phyloP scores from a whole-genome alignment of 2,329 filamentous ascomycete genomes.

The Stagonosporopsis chrysanthemi region DNA sequence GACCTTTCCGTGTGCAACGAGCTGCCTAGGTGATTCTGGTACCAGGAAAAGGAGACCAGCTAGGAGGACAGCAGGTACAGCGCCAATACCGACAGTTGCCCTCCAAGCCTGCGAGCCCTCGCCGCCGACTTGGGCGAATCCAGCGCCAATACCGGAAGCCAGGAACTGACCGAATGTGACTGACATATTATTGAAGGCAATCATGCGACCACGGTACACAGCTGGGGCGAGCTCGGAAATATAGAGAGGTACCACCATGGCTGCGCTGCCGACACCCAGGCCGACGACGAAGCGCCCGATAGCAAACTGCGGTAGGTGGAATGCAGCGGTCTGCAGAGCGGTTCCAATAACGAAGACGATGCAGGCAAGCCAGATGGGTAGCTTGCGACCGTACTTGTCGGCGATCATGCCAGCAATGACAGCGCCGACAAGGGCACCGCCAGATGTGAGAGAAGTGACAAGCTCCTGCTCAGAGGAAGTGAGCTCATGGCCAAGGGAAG shows the following conservation, averaged over 20 bases:
- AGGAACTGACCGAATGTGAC: conserved; percentile 44
- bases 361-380: conserved; percentile 39
- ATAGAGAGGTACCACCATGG: conserved; percentile 44
- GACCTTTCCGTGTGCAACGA: conserved; percentile 45
- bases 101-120: conserved; percentile 43
- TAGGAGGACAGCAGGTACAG: conserved; percentile 46
- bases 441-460: conserved; percentile 50
- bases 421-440: conserved; percentile 49
- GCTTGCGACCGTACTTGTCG: conserved; percentile 44
- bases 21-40: conserved; percentile 49
- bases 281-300: conserved; percentile 43
- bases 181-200: conserved; percentile 38
- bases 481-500: conserved; percentile 40
- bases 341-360: conserved; percentile 41
- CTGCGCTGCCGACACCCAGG: conserved; percentile 41
- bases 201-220: conserved; percentile 47
- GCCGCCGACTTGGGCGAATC: conserved; percentile 47
- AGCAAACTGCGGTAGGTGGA: conserved; percentile 36
- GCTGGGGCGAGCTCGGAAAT: conserved; percentile 42
- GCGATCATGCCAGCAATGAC: conserved; percentile 49
- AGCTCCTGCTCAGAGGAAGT: conserved; percentile 48
- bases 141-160: conserved; percentile 43
- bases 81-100: conserved; percentile 49
- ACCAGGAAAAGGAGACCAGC: conserved; percentile 45
- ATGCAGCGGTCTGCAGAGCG: conserved; percentile 39